Percentiles rank a stretch among this genome's conserved stretches.
Conservation (phyloP, 768 basidiomycete species). For the Cystofilobasidium ferigula region DNA sequence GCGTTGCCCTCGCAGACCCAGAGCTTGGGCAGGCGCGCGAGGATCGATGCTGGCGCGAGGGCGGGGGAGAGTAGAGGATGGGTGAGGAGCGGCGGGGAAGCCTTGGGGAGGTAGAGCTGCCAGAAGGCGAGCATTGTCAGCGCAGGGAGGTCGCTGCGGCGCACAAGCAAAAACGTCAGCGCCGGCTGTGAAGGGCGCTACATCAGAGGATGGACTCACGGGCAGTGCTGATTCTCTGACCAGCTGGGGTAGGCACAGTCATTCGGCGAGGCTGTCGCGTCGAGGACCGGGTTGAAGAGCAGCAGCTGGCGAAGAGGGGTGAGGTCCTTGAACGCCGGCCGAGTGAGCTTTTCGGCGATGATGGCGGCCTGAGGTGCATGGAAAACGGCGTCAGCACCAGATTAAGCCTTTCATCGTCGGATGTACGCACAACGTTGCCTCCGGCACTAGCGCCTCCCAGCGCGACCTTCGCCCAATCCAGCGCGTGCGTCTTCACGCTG, state of each 20-base stretch:
- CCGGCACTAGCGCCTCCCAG: slow-evolving; percentile 14
- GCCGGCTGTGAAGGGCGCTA: too few species aligned
- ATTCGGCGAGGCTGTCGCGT: neutral
- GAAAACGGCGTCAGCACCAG: neutral
- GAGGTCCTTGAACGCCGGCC: neutral
- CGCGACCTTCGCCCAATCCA: slow-evolving; percentile 1
- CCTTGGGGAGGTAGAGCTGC: neutral
- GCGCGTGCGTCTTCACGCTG: neutral
- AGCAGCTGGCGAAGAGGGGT: neutral
- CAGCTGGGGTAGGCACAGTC: neutral
- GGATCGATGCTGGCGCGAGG: neutral
- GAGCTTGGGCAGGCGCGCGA: neutral
- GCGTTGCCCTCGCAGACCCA: slow-evolving; percentile 4
- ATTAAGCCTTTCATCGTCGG: neutral
- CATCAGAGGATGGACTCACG: neutral
- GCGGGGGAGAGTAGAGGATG: slow-evolving; percentile 7
- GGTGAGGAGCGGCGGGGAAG: neutral
- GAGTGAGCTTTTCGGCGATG: slow-evolving; percentile 4
- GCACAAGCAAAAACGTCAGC: neutral
- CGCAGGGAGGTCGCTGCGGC: slow-evolving; percentile 3
- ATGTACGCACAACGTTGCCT: slow-evolving; percentile 3
- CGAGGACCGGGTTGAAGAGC: slow-evolving; percentile 3
- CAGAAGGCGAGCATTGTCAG: slow-evolving; percentile 5
- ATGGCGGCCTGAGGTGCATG: neutral
- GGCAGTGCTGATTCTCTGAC: neutral